Base-by-base conservation (phyloP, 1,284 basidiomycete genomes). In the Rhodotorula mucilaginosa region DNA sequence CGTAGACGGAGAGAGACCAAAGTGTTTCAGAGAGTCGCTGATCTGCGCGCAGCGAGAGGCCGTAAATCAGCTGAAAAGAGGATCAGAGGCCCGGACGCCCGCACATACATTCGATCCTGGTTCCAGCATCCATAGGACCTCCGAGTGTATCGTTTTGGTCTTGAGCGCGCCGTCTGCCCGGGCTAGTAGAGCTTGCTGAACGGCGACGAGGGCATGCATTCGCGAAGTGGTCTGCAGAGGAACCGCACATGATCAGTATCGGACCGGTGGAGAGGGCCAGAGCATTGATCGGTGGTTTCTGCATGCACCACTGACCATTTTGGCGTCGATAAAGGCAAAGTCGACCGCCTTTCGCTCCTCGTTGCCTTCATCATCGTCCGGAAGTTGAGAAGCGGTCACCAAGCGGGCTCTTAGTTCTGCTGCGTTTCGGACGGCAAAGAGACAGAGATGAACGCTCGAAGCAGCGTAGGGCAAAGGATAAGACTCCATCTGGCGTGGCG, bases 281-380 rank as follows among this genome's bases (percentile, higher is more conserved):
- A 10, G 39, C 19, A 31, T 21, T 2, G 12, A 34, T 54, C 34
- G 16, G n/a, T 19, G 7, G n/a, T 5, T 18, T 3, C 6, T 12
- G 6, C n/a, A 44, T 10, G 23, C 5, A 13, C 26, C 19, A 79
- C 86, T 80, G 65, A 86, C 86, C 75, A 85, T 78, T 7, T 76
- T 81, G 31, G 90, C 91, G 80, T 96, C 90, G 76, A 97, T 84
- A 81, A 96, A 97, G 0, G 90, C 90, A 82, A 91, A 96, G 79
- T 94, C 91, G 73, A 96, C 84, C 21, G 86, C 85, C 34, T 87
- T 86, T 61, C 91, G 85, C 75, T 91, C 88, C 5, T 76, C 76
- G n/a, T 90, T 87, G 23, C 91, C 91, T 44, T 86, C 85, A 1
- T 81, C 79, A 0, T 89, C 88, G 18, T 83, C 79, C 64, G 86